These are phyloP conservation scores for Knufia fluminis DNA, from an alignment of 2,329 filamentous ascomycete genomes.

Conservation along the genomic window DNA sequence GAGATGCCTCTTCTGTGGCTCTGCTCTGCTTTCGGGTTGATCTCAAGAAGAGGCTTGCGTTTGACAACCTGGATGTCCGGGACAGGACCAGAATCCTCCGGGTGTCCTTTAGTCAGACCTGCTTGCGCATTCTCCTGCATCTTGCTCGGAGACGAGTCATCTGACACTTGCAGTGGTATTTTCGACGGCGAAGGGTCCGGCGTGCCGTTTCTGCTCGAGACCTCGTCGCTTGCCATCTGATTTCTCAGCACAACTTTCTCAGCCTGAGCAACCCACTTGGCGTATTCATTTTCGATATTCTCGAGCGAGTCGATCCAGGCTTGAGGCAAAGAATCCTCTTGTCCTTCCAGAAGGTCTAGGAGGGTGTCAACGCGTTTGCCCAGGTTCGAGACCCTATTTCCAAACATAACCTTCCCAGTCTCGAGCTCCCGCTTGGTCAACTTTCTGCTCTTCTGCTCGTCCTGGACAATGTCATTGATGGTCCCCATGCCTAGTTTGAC, in stretches of 20 bases:
- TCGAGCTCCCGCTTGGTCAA: slow-evolving; percentile 33
- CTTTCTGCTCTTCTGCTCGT: slow-evolving; percentile 12
- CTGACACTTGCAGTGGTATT: neutral
- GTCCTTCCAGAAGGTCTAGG: slow-evolving; percentile 77
- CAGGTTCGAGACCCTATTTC: slow-evolving; percentile 58
- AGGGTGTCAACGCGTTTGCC: slow-evolving; percentile 72
- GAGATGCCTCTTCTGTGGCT: slow-evolving; percentile 22
- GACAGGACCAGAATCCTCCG: neutral
- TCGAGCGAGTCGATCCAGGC: slow-evolving; percentile 84
- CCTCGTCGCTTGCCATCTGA: slow-evolving; percentile 2
- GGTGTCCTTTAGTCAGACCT: neutral
- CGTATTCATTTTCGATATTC: slow-evolving; percentile 64
- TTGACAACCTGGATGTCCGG: neutral
- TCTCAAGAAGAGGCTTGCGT: slow-evolving; percentile 17
- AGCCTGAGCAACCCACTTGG: slow-evolving; percentile 69
- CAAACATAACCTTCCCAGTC: slow-evolving; percentile 46
- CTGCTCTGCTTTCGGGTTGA: slow-evolving; percentile 11
- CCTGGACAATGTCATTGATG: slow-evolving; percentile 24
- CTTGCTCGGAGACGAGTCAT: neutral
- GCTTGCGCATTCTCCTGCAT: neutral
- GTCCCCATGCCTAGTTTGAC: slow-evolving; percentile 30
- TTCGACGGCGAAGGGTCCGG: neutral
- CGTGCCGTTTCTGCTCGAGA: neutral
- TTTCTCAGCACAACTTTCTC: slow-evolving; percentile 64
- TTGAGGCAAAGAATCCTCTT: slow-evolving; percentile 74